Percentiles rank a stretch among this genome's conserved stretches.
Evolutionary conservation across 75 land plant genomes (phyloP).

Genomic region (Azolla pinnata): DNA sequence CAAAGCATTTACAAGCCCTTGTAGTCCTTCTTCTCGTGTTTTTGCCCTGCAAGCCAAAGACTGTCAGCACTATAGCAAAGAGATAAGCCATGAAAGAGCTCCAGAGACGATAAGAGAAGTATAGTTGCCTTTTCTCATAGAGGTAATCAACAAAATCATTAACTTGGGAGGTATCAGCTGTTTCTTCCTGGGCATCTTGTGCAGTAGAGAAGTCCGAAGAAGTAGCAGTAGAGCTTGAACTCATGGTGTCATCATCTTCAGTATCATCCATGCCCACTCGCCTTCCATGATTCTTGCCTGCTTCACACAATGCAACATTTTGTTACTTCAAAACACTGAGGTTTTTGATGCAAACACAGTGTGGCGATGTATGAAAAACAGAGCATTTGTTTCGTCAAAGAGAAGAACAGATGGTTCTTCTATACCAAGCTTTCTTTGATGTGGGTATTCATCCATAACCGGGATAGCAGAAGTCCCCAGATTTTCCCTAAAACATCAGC

Average conservation of each 20-base stretch:
- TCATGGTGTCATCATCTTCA: slow-evolving; percentile 50
- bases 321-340: neutral
- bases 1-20: slow-evolving; percentile 52
- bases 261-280: slow-evolving; percentile 23
- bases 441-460: no score
- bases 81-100: neutral
- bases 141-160: slow-evolving; percentile 40
- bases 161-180: slow-evolving; percentile 23
- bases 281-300: slow-evolving; percentile 18
- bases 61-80: neutral
- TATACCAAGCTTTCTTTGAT: no score
- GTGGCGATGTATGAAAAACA: no score
- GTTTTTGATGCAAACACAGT: no score
- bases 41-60: slow-evolving; percentile 37
- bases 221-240: slow-evolving; percentile 34
- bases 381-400: no score
- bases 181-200: slow-evolving; percentile 29
- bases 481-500: no score
- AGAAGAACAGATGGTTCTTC: no score
- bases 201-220: slow-evolving; percentile 29
- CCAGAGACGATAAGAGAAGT: slow-evolving; percentile 1
- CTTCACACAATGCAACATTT: neutral
- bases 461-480: no score
- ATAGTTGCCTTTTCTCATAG: slow-evolving; percentile 63
- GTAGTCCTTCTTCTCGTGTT: slow-evolving; percentile 64